Evolutionary conservation across 2,329 filamentous ascomycete genomes (phyloP).

Genomic region (Didymellaceae sp.): DNA sequence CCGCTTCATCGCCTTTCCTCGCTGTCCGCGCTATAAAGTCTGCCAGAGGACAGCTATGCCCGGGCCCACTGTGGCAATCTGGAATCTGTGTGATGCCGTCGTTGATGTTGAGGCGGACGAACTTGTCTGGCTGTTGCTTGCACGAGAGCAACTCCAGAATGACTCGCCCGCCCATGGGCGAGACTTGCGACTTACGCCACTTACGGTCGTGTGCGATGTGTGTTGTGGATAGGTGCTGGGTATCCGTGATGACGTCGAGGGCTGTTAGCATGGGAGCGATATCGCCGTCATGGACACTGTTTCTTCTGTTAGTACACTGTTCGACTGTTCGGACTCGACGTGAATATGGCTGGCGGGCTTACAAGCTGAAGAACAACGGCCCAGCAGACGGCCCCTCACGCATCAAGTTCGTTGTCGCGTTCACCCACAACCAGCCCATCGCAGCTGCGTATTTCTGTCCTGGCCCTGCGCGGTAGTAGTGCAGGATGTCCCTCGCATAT

Average conservation of each 20-base stretch:
- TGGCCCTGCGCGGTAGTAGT: slow-evolving; percentile 65
- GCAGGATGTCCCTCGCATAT: slow-evolving; percentile 64
- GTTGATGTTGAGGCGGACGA: slow-evolving; percentile 63
- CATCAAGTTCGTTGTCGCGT: slow-evolving; percentile 61
- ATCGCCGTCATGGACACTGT: slow-evolving; percentile 64
- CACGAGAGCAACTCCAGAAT: slow-evolving; percentile 61
- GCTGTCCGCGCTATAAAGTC: slow-evolving; percentile 53
- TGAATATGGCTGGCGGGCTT: slow-evolving; percentile 10
- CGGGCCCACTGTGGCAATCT: slow-evolving; percentile 56
- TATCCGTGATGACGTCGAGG: slow-evolving; percentile 56
- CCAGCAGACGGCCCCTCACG: slow-evolving; percentile 52
- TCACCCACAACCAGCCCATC: slow-evolving; percentile 66
- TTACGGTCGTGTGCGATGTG: slow-evolving; percentile 53
- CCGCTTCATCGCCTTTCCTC: slow-evolving; percentile 51
- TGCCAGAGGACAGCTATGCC: slow-evolving; percentile 55
- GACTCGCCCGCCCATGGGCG: slow-evolving; percentile 64
- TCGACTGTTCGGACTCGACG: neutral
- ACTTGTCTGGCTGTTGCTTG: slow-evolving; percentile 32
- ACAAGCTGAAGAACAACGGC: slow-evolving; percentile 64
- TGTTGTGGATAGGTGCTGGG: slow-evolving; percentile 55
- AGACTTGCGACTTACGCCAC: slow-evolving; percentile 63
- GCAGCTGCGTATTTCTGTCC: slow-evolving; percentile 60
- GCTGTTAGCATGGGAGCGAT: slow-evolving; percentile 63
- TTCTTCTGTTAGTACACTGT: neutral
- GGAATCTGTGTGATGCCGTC: slow-evolving; percentile 61